Conservation (phyloP, 345 rosid species). For the sweet orange (Citrus sinensis) region DNA sequence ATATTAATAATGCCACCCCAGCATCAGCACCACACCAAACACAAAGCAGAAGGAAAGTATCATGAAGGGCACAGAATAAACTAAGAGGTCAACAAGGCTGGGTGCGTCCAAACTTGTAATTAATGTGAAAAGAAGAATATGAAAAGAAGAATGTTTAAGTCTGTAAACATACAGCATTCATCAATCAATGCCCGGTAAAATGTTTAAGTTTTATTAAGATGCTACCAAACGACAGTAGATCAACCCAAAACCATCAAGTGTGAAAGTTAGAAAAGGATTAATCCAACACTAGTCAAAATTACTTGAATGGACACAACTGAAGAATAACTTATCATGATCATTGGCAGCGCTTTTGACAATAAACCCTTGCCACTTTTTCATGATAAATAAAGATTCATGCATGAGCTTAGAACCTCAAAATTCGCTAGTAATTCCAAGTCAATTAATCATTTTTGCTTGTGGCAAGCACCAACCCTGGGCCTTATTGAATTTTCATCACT, state of each 20-base stretch:
- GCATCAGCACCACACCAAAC: not conserved
- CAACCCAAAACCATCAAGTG: not conserved
- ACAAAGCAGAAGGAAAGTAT: not conserved
- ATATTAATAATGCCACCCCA: not conserved
- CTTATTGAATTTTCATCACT: not conserved
- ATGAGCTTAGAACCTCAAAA: not conserved
- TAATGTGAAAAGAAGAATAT: not conserved
- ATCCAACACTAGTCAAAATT: not conserved
- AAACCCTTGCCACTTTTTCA: not conserved
- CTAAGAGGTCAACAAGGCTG: not conserved
- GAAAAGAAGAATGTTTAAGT: not conserved
- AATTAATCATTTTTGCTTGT: not conserved
- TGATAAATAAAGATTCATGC: not conserved
- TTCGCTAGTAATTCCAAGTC: not conserved
- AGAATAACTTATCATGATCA: not conserved
- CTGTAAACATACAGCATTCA: not conserved
- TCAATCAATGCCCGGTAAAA: not conserved
- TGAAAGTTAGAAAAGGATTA: not conserved
- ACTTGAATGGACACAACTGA: not conserved
- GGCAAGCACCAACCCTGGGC: not conserved
- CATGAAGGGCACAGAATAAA: not conserved
- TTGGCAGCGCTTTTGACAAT: not conserved
- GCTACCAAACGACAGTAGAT: not conserved
- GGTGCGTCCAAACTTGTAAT: not conserved
- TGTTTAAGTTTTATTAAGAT: not conserved